These are phyloP conservation scores for Trichoderma breve DNA, from an alignment of 2,329 filamentous ascomycete species.

Conservation along the genomic window DNA sequence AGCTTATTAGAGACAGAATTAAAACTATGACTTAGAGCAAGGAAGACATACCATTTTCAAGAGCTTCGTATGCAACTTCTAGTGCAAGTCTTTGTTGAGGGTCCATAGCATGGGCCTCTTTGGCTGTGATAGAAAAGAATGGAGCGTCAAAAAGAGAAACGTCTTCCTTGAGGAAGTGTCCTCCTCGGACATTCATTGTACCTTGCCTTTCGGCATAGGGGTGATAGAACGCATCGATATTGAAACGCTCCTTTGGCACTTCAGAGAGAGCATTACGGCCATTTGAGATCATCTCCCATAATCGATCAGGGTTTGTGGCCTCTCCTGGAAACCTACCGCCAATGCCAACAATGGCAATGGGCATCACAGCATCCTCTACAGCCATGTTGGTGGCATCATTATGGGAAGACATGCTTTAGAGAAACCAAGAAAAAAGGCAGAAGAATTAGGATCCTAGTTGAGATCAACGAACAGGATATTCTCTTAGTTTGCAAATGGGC, in stretches of 20 bases:
- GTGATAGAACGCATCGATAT: background rate
- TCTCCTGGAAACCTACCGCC: background rate
- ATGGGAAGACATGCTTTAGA: no score
- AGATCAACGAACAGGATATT: no score
- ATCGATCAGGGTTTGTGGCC: background rate
- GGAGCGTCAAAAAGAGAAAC: constrained; percentile 26
- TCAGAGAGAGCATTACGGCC: background rate
- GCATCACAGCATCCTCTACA: no score
- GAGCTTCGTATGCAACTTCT: constrained; percentile 29
- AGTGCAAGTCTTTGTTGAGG: constrained; percentile 31
- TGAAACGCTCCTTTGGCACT: background rate
- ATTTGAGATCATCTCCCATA: background rate
- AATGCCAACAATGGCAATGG: background rate
- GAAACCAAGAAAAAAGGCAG: no score
- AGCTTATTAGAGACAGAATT: no score
- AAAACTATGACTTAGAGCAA: no score
- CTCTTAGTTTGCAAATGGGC: no score
- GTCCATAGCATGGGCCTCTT: constrained; percentile 30
- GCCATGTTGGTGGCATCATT: no score
- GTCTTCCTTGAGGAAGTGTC: constrained; percentile 30
- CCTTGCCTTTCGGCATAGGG: background rate
- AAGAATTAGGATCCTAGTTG: no score
- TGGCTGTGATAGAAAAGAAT: constrained; percentile 26
- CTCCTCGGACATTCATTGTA: constrained; percentile 23
- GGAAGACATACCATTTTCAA: constrained; percentile 24